phyloP scores from a whole-genome alignment of 169 alveolate genomes.

The Babesia sp. region DNA sequence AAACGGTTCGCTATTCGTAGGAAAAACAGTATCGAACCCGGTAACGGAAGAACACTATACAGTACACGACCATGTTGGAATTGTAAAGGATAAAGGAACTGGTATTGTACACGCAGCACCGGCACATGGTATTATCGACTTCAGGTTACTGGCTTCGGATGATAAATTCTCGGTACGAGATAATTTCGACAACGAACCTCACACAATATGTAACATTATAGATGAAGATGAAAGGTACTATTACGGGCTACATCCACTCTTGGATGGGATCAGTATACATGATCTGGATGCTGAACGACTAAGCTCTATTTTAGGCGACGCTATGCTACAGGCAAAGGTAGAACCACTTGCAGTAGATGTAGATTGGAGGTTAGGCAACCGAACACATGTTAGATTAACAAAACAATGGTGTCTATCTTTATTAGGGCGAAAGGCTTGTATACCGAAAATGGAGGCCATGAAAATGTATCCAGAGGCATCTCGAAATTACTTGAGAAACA shows the following conservation, averaged over 20 bases:
- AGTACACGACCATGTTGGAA: slow-evolving; percentile 35
- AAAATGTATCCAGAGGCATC: slow-evolving; percentile 57
- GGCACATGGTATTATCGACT: slow-evolving; percentile 63
- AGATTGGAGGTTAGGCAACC: slow-evolving; percentile 57
- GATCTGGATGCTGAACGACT: slow-evolving; percentile 31
- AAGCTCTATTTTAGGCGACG: slow-evolving; percentile 17
- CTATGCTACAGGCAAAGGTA: slow-evolving; percentile 16
- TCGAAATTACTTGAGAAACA: slow-evolving; percentile 58
- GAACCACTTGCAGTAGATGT: slow-evolving; percentile 36
- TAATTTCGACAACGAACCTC: slow-evolving; percentile 3
- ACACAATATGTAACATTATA: slow-evolving; percentile 37
- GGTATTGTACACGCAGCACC: slow-evolving; percentile 65
- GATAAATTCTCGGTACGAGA: neutral
- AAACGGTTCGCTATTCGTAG: slow-evolving; percentile 22
- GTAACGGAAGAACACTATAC: slow-evolving; percentile 15
- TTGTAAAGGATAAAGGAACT: slow-evolving; percentile 33
- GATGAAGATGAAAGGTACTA: slow-evolving; percentile 54
- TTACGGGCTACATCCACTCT: slow-evolving; percentile 35
- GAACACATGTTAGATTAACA: slow-evolving; percentile 49
- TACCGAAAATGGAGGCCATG: slow-evolving; percentile 44
- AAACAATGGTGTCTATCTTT: slow-evolving; percentile 55
- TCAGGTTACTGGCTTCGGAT: slow-evolving; percentile 11
- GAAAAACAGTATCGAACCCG: slow-evolving; percentile 30
- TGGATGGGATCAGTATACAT: slow-evolving; percentile 33
- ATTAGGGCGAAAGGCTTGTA: slow-evolving; percentile 15